phyloP scores from a whole-genome alignment of 495 filamentous ascomycete species.

The Aspergillus campestris region DNA sequence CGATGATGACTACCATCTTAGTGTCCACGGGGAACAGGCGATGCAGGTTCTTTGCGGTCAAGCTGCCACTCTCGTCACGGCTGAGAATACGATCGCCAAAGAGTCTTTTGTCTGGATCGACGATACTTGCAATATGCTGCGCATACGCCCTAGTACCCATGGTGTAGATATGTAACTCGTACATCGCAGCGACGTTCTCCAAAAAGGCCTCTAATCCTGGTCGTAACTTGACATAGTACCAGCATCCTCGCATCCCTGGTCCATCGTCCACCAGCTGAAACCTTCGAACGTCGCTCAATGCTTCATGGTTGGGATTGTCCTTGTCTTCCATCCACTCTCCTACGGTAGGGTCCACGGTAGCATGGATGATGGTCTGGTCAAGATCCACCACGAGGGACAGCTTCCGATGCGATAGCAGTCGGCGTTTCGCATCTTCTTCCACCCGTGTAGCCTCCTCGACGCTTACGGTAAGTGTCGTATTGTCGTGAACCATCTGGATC shows the following conservation, averaged over 20 bases:
- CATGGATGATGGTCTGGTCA: conserved; percentile 97
- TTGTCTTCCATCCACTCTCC: conserved; percentile 89
- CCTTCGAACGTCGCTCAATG: conserved; percentile 73
- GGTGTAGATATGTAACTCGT: conserved; percentile 96
- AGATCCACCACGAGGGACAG: conserved; percentile 93
- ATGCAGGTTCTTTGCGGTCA: conserved; percentile 82
- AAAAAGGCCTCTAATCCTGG: conserved; percentile 82
- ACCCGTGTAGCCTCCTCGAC: conserved; percentile 64
- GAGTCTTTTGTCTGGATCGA: conserved; percentile 81
- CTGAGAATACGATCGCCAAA: conserved; percentile 94
- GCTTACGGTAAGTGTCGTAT: conserved; percentile 68
- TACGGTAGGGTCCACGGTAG: conserved; percentile 92
- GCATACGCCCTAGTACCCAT: conserved; percentile 98
- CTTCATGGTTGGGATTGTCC: conserved; percentile 81
- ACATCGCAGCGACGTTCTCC: conserved; percentile 66
- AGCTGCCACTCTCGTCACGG: conserved; percentile 89
- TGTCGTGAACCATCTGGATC: conserved; percentile 90
- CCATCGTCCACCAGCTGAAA: conserved; percentile 87
- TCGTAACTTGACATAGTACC: conserved; percentile 99
- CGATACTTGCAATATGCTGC: conserved; percentile 79
- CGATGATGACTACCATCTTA: conserved; percentile 98
- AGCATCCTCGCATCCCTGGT: conserved; percentile 62
- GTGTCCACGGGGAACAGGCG: conserved; percentile 93
- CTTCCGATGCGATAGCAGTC: conserved; percentile 69
- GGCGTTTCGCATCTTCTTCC: conserved; percentile 77